These are phyloP conservation scores for Vaccinium darrowii DNA, from an alignment of 148 eudicot genomes.

Conservation along the genomic window DNA sequence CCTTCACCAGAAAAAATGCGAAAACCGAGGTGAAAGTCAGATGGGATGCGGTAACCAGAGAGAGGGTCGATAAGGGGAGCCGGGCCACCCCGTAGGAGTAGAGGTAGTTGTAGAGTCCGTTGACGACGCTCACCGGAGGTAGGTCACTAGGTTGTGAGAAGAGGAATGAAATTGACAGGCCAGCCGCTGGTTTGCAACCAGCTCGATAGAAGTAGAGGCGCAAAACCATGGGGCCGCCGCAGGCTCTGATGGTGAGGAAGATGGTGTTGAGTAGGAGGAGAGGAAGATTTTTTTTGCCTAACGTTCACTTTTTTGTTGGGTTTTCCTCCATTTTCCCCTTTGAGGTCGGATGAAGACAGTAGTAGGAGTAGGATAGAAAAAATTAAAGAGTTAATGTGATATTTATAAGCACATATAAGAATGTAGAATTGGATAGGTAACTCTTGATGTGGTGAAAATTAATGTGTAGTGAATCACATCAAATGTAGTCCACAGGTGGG, in stretches of 20 bases:
- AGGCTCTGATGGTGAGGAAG: slow-evolving; percentile 34
- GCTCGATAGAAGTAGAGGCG: slow-evolving; percentile 59
- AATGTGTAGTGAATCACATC: no score
- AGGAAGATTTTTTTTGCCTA: no score
- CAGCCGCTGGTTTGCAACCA: slow-evolving; percentile 53
- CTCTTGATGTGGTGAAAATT: no score
- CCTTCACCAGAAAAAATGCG: slow-evolving; percentile 31
- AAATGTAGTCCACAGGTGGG: no score
- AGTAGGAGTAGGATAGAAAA: no score
- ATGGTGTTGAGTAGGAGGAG: slow-evolving; percentile 39
- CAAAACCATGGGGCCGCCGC: slow-evolving; percentile 43
- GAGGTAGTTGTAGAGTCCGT: slow-evolving; percentile 52
- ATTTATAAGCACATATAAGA: no score
- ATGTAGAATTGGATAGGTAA: no score
- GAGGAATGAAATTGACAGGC: slow-evolving; percentile 47
- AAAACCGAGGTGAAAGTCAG: slow-evolving; percentile 58
- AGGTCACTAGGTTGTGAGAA: slow-evolving; percentile 30
- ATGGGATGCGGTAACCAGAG: slow-evolving; percentile 56
- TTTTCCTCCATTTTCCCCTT: not conserved
- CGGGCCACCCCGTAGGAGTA: slow-evolving; percentile 57
- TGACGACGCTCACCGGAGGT: slow-evolving; percentile 36
- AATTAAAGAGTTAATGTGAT: no score
- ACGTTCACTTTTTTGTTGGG: slow-evolving; percentile 16
- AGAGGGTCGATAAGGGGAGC: slow-evolving; percentile 60
- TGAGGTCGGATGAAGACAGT: no score